phyloP scores from a whole-genome alignment of 352 stramenopile species.

The Aphanomyces euteiches region DNA sequence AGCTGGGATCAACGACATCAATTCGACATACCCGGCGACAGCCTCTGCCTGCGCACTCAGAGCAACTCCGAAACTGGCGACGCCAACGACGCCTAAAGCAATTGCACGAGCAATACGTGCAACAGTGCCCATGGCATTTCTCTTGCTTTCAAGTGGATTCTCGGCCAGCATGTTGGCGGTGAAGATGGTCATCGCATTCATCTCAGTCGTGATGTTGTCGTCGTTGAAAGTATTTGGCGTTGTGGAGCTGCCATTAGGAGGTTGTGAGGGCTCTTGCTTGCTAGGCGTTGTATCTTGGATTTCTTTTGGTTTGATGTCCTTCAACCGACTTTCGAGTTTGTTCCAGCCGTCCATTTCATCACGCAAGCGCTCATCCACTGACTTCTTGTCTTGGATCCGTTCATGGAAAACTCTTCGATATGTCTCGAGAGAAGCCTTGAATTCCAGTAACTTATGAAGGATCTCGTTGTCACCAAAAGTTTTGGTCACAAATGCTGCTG shows the following conservation, averaged over 20 bases:
- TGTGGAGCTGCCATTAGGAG: too few species aligned
- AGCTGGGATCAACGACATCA: neutral
- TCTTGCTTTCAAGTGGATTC: neutral
- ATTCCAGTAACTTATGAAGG: neutral
- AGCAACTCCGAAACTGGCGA: neutral
- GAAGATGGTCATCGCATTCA: neutral
- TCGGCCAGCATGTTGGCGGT: neutral
- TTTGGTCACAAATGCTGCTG: neutral
- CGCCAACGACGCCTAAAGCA: neutral
- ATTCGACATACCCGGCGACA: neutral
- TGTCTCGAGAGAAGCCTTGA: neutral
- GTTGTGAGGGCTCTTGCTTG: neutral
- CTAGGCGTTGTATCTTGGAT: neutral
- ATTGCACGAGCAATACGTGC: neutral
- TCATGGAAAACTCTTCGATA: neutral
- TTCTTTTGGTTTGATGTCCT: neutral
- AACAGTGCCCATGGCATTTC: neutral
- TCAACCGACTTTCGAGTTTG: neutral
- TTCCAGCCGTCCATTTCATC: neutral
- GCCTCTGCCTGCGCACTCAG: neutral
- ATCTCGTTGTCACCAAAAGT: neutral
- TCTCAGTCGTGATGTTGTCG: neutral
- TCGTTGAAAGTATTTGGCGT: neutral
- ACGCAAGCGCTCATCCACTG: neutral
- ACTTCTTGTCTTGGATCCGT: neutral